Conservation (phyloP, 129 eudicot species). For the Pittosporum tobira region DNA sequence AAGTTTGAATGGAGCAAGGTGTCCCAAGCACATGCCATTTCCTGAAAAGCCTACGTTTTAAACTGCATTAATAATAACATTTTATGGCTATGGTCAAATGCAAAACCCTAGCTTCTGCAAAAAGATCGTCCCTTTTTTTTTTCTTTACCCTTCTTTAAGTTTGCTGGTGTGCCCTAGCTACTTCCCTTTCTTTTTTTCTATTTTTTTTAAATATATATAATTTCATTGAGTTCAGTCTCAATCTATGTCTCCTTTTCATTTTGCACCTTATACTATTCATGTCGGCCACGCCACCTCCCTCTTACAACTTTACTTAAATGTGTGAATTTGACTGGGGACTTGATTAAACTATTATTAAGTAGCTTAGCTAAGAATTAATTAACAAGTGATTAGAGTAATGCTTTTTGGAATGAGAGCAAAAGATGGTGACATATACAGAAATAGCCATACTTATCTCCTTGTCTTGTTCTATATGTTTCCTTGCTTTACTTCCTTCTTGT, state of each 20-base stretch:
- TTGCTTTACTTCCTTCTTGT: no score
- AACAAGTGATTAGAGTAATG: no score
- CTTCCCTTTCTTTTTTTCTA: background rate
- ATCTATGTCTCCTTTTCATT: background rate
- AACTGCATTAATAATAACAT: no score
- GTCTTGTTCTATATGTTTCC: no score
- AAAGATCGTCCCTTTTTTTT: background rate
- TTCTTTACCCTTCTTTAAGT: background rate
- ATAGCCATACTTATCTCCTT: no score
- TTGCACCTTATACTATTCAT: background rate
- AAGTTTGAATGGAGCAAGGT: background rate
- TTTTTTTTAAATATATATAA: no score
- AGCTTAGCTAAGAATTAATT: no score
- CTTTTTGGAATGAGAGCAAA: no score
- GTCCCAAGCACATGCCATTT: background rate
- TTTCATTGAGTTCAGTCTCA: conserved; percentile 1
- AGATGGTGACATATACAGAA: no score
- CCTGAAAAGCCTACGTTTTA: background rate
- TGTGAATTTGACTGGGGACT: no score
- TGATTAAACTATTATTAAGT: no score
- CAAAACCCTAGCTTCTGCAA: background rate
- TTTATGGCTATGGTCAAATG: background rate
- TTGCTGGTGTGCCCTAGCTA: background rate
- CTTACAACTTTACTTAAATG: no score
- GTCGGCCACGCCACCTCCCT: conserved; percentile 1